Conservation (phyloP, 2,329 filamentous ascomycete genomes). For the Alternaria incomplexa region DNA sequence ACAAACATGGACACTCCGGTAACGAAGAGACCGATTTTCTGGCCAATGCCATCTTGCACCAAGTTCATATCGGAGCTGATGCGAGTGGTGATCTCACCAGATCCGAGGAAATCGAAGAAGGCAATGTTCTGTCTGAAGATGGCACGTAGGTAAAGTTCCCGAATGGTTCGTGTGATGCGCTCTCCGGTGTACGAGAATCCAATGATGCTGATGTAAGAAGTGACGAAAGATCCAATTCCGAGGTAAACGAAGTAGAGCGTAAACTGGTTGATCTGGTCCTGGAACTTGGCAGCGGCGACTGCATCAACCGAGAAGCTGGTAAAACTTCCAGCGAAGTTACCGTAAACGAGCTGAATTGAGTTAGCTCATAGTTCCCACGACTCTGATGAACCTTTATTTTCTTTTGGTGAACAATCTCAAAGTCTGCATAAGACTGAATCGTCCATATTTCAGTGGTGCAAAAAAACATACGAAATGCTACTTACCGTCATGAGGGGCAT, state of each 20-base stretch:
- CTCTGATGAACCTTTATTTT: not conserved
- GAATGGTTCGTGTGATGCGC: slow-evolving; percentile 54
- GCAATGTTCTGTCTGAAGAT: slow-evolving; percentile 52
- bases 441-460: not conserved
- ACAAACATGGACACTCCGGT: slow-evolving; percentile 64
- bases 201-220: slow-evolving; percentile 76
- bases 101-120: slow-evolving; percentile 79
- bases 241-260: slow-evolving; percentile 50
- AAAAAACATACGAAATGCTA: not conserved
- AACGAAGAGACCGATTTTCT: slow-evolving; percentile 47
- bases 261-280: slow-evolving; percentile 37
- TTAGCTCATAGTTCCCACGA: not conserved
- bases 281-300: slow-evolving; percentile 32
- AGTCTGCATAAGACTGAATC: not conserved
- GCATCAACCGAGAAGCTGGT: slow-evolving; percentile 43
- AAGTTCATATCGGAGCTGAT: slow-evolving; percentile 95
- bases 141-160: slow-evolving; percentile 69
- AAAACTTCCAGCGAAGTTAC: slow-evolving; percentile 48
- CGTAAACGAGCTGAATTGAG: slow-evolving; percentile 42
- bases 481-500: slow-evolving; percentile 72
- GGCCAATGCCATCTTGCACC: slow-evolving; percentile 83
- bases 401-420: not conserved
- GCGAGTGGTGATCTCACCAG: slow-evolving; percentile 92
- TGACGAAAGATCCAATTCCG: slow-evolving; percentile 61
- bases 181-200: slow-evolving; percentile 77